These are phyloP conservation scores for Xylaria sp. DNA, from an alignment of 2,329 filamentous ascomycete species.

Conservation along the genomic window DNA sequence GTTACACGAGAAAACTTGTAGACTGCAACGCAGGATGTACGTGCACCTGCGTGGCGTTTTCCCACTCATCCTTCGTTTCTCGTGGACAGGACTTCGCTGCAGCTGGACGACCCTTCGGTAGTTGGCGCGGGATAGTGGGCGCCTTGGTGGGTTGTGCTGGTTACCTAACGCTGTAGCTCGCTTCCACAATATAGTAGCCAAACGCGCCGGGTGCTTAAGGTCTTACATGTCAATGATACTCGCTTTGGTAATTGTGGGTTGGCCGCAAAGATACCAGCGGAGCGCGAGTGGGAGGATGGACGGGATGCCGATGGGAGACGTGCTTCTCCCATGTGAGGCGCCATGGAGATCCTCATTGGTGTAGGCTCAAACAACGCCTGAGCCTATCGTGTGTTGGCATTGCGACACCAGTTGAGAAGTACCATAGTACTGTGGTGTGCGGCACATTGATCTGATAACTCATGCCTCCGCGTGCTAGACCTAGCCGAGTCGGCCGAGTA, in stretches of 20 bases:
- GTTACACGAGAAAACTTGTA: not conserved
- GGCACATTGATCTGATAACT: not conserved
- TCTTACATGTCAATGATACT: not conserved
- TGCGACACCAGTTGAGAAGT: not conserved
- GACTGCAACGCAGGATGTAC: not conserved
- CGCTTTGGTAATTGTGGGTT: not conserved
- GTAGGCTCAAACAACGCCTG: not conserved
- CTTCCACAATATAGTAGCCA: not conserved
- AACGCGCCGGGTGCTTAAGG: not conserved
- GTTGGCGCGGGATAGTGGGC: not conserved
- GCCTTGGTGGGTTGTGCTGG: not conserved
- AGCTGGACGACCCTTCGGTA: constrained; percentile 6
- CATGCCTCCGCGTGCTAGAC: not conserved
- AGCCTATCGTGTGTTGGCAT: constrained; percentile 12
- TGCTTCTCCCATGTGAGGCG: constrained; percentile 14
- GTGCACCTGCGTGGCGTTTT: not conserved
- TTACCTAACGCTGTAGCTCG: not conserved
- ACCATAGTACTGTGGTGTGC: not conserved
- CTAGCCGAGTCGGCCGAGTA: not conserved
- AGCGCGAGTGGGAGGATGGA: not conserved
- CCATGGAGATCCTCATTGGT: constrained; percentile 13
- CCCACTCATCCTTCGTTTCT: not conserved
- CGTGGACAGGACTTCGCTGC: not conserved
- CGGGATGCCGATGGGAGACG: not conserved
- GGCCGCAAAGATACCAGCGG: too few relatives aligned